Percentiles rank a stretch among this genome's conserved stretches.
phyloP scores from a whole-genome alignment of 805 yeast species.

The Ogataea corticis region DNA sequence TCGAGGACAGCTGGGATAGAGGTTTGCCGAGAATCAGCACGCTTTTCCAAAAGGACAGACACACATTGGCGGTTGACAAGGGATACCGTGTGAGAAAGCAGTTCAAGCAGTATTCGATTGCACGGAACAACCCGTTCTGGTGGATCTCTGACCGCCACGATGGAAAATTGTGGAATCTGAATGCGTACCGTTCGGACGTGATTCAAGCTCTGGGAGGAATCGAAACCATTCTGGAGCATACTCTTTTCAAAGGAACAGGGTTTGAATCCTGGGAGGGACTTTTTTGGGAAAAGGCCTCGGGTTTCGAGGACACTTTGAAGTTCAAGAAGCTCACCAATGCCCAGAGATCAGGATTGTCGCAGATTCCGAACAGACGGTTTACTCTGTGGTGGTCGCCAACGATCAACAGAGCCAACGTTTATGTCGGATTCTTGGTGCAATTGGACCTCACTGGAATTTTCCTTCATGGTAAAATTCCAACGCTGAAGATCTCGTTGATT shows the following conservation, averaged over 20 bases:
- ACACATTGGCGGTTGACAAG: constrained; percentile 90
- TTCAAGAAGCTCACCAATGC: constrained; percentile 96
- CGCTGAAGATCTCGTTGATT: constrained; percentile 89
- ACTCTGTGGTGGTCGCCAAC: constrained; percentile 99
- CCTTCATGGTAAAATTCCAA: constrained; percentile 96
- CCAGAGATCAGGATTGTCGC: constrained; percentile 94
- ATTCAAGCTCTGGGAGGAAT: constrained; percentile 97
- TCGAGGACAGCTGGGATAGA: constrained; percentile 94
- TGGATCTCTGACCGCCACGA: constrained; percentile 94
- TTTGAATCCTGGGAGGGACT: constrained; percentile 98
- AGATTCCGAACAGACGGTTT: constrained; percentile 95
- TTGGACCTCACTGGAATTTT: constrained; percentile 95
- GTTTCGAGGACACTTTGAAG: constrained; percentile 94
- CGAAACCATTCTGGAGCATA: constrained; percentile 93
- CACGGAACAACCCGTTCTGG: constrained; percentile 89
- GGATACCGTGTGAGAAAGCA: constrained; percentile 86
- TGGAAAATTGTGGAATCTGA: constrained; percentile 93
- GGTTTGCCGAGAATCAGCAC: constrained; percentile 97
- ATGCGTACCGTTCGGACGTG: constrained; percentile 91
- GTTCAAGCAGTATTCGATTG: constrained; percentile 69
- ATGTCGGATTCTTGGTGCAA: constrained; percentile 96
- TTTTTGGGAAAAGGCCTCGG: constrained; percentile 98
- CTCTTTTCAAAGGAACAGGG: constrained; percentile 94
- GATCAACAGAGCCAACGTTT: constrained; percentile 94
- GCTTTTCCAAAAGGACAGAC: constrained; percentile 90